These are phyloP conservation scores for Borealophlyctis nickersoniae DNA, from an alignment of 192 early-diverging fungal genomes.

Conservation along the genomic window DNA sequence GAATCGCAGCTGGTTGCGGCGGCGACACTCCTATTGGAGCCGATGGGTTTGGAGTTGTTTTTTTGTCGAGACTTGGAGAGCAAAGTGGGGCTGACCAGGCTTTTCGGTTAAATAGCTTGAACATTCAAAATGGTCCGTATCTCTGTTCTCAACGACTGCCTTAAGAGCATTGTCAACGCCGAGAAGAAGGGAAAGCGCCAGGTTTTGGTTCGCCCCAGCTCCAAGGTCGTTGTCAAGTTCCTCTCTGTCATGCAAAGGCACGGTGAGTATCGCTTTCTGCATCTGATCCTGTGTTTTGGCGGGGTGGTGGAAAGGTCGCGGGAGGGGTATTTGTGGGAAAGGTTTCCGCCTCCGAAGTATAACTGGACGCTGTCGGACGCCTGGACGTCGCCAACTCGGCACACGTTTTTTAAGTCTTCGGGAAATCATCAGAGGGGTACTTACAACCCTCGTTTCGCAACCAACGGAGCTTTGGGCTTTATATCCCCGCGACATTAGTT, in stretches of 20 bases:
- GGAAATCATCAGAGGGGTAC: slow-evolving; percentile 46
- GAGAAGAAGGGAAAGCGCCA: slow-evolving; percentile 98
- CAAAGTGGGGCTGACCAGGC: neutral
- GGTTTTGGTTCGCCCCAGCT: slow-evolving; percentile 93
- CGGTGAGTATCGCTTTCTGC: slow-evolving; percentile 57
- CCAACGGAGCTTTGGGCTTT: slow-evolving; percentile 23
- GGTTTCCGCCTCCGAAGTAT: slow-evolving; percentile 55
- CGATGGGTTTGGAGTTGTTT: neutral
- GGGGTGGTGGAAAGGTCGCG: neutral
- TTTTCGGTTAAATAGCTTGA: slow-evolving; percentile 5
- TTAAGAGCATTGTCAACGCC: slow-evolving; percentile 98
- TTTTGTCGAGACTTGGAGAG: neutral
- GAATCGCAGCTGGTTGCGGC: slow-evolving; percentile 8
- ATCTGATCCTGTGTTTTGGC: neutral
- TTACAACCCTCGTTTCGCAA: slow-evolving; percentile 50
- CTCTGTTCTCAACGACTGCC: slow-evolving; percentile 90
- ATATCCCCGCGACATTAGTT: slow-evolving; percentile 29
- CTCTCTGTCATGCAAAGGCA: slow-evolving; percentile 98
- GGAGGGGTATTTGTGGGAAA: neutral
- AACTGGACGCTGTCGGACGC: slow-evolving; percentile 66
- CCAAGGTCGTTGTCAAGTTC: slow-evolving; percentile 99
- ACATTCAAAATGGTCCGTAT: slow-evolving; percentile 83
- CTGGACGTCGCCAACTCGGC: slow-evolving; percentile 45
- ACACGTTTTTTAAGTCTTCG: slow-evolving; percentile 74
- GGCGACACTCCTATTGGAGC: slow-evolving; percentile 23